Evolutionary conservation across 2,329 filamentous ascomycete species (phyloP), one percentile per base, ranked within the genome.

Genomic region (Trichoderma citrinoviride): DNA sequence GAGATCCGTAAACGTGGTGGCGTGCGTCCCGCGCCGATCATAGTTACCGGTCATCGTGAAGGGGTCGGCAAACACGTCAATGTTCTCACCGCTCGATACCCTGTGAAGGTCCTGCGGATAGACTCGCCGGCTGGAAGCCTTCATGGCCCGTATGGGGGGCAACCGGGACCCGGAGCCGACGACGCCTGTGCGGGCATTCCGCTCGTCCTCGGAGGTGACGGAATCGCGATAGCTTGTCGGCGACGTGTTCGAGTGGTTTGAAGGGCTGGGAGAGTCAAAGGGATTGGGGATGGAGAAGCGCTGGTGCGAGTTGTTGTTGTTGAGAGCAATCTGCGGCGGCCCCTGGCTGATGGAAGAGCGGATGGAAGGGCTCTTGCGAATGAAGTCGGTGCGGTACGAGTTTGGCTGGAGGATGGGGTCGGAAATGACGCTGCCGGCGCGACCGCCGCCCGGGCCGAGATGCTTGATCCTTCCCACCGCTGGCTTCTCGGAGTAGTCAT

Each of bases 1-100:
- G 71, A 86, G 77, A 68, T 81, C 80, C n/a, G 81, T 80, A 67
- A 86, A 84, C 0, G 81, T 83, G 0, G 84, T 84, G 68, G 74
- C 71, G 41, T 77, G 74, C 37, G 72, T 71, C 62, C 75, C 52
- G 14, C 68, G 68, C 40, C 66, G 67, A 17, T 73, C 50, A 52
- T 56, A 58, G 49, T 65, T 57, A 41, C 23, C 37, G 4, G 71
- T 76, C 25, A 81, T 77, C 1, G 78, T 81, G 55, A 75, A 73
- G 21, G 80, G 79, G 68, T 84, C 83, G 1, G 81, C 81, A 65
- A 83, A 85, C 8, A 86, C 77, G 67, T 83, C 81, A 72, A 85
- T 85, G 73, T 79, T 81, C 71, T 82, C 79, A 58, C 75, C 78
- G 69, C 79, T 82, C 3, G 77, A 77, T 67, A 81, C 78, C n/a